phyloP scores from a whole-genome alignment of 2,329 filamentous ascomycete genomes.

The Bipolaris bicolor region DNA sequence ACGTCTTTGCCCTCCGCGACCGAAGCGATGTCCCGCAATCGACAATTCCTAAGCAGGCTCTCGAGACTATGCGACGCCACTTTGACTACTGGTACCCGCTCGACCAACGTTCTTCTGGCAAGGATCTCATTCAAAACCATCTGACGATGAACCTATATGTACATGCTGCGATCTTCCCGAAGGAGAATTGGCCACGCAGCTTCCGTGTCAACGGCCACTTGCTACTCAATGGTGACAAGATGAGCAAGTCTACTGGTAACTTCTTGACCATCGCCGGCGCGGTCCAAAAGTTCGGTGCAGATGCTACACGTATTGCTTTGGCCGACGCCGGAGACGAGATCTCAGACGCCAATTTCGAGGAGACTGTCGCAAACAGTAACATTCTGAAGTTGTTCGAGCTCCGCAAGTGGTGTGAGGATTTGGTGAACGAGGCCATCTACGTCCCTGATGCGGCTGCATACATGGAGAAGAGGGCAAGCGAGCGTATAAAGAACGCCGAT shows the following conservation, averaged over 20 bases:
- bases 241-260: constrained; percentile 97
- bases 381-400: constrained; percentile 84
- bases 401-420: constrained; percentile 91
- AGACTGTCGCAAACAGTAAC: constrained; percentile 88
- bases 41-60: constrained; percentile 73
- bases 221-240: constrained; percentile 96
- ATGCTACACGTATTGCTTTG: constrained; percentile 87
- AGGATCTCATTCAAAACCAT: constrained; percentile 76
- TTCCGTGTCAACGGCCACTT: constrained; percentile 92
- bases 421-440: constrained; percentile 66
- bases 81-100: constrained; percentile 98
- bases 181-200: constrained; percentile 85
- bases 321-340: constrained; percentile 95
- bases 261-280: constrained; percentile 90
- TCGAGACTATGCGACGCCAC: constrained; percentile 83
- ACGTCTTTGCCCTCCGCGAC: constrained; percentile 81
- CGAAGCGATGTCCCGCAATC: constrained; percentile 71
- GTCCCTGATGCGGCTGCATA: constrained; percentile 54
- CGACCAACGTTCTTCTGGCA: constrained; percentile 85
- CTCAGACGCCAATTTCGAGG: constrained; percentile 96
- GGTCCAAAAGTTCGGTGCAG: constrained; percentile 90
- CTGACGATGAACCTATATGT: constrained; percentile 96
- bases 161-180: constrained; percentile 86
- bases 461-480: constrained; percentile 49
- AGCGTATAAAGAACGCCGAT: constrained; percentile 58